These are phyloP conservation scores for Lentinula novae-zelandiae DNA, from an alignment of 1,284 basidiomycete genomes.

Conservation along the genomic window DNA sequence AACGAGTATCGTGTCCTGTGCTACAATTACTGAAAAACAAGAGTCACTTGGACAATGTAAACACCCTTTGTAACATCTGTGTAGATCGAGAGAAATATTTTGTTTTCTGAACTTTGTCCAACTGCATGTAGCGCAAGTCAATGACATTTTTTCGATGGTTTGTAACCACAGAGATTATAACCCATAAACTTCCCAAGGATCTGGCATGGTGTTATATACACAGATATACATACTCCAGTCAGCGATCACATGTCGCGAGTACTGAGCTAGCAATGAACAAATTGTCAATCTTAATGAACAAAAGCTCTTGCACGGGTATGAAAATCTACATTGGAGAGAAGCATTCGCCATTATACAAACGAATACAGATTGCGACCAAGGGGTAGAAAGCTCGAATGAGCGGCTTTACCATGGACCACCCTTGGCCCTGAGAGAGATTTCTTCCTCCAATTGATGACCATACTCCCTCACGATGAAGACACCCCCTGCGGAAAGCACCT, in stretches of 20 bases:
- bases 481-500: conserved; percentile 28
- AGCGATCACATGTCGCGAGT: too few relatives aligned
- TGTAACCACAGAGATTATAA: too few relatives aligned
- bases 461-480: conserved; percentile 34
- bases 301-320: neutral
- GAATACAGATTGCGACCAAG: neutral
- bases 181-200: too few relatives aligned
- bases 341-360: neutral
- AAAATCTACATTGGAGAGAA: neutral
- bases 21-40: conserved; percentile 11
- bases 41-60: neutral
- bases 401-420: conserved; percentile 2
- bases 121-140: too few relatives aligned
- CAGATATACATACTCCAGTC: too few relatives aligned
- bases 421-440: conserved; percentile 9
- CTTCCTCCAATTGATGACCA: conserved; percentile 15
- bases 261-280: too few relatives aligned
- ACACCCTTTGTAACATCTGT: neutral
- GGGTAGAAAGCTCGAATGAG: neutral
- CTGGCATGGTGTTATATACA: too few relatives aligned
- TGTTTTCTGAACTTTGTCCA: too few relatives aligned
- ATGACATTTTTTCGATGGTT: too few relatives aligned
- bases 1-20: conserved; percentile 22
- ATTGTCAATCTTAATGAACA: too few relatives aligned
- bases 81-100: too few relatives aligned